Conservation (phyloP, 2,329 filamentous ascomycete genomes). For the Monosporascus sp. region DNA sequence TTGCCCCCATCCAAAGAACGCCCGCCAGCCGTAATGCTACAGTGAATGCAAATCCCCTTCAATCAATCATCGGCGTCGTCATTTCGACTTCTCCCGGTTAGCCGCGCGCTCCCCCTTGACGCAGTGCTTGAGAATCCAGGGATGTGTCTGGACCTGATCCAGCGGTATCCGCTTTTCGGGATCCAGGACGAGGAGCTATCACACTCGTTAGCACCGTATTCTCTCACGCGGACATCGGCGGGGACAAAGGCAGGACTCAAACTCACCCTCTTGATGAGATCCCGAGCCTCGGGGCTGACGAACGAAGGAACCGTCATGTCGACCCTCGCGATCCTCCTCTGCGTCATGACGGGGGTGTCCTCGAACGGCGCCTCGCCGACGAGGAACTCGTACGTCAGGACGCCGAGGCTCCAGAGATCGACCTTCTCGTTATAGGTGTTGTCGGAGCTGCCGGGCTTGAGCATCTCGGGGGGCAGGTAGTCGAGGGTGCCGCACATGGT, state of each 20-base stretch:
- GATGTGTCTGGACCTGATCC: constrained; percentile 82
- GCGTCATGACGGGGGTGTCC: constrained; percentile 91
- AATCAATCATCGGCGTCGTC: constrained; percentile 2
- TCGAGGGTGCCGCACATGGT: constrained; percentile 98
- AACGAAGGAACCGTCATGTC: constrained; percentile 92
- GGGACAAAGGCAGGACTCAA: not conserved
- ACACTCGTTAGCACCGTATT: not conserved
- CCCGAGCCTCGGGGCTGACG: constrained; percentile 82
- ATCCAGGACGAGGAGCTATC: constrained; percentile 78
- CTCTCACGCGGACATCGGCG: not conserved
- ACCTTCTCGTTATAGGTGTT: constrained; percentile 95
- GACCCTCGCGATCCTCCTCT: constrained; percentile 77
- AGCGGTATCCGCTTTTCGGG: constrained; percentile 89
- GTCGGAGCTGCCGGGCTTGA: constrained; percentile 72
- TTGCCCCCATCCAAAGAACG: not conserved
- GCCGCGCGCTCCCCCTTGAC: constrained; percentile 54
- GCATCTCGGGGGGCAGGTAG: constrained; percentile 97
- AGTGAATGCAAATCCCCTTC: no score
- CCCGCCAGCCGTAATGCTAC: not conserved
- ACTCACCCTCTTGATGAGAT: constrained; percentile 84
- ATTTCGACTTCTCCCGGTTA: constrained; percentile 43
- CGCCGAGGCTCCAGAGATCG: constrained; percentile 91
- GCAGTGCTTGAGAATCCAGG: constrained; percentile 97
- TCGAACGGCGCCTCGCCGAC: constrained; percentile 96
- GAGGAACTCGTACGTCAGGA: constrained; percentile 92